Evolutionary conservation across 2,329 filamentous ascomycete species (phyloP).

Genomic region (Trichoderma koningii): DNA sequence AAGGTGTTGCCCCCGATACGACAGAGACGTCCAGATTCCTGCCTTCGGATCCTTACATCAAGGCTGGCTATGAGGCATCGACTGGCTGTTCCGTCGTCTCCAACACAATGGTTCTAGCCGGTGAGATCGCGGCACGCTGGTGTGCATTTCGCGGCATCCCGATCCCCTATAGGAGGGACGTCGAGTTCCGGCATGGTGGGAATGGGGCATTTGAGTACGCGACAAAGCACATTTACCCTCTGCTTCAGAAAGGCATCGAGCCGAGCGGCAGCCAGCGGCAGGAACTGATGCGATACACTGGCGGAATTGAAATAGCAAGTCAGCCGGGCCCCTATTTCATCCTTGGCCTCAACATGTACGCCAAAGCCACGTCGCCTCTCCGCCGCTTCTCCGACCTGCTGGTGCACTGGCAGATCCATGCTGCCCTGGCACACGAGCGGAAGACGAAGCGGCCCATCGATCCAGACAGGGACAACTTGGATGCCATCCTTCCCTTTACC

Average conservation of each 20-base stretch:
- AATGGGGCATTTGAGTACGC: conserved; percentile 43
- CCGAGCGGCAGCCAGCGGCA: conserved; percentile 39
- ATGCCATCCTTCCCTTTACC: conserved; percentile 51
- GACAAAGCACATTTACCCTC: conserved; percentile 41
- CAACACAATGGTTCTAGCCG: conserved; percentile 61
- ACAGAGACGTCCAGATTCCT: conserved; percentile 34
- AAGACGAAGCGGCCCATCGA: conserved; percentile 36
- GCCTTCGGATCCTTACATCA: conserved; percentile 55
- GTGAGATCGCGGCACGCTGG: conserved; percentile 63
- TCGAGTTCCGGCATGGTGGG: conserved; percentile 43
- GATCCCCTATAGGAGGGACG: conserved; percentile 59
- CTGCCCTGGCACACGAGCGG: conserved; percentile 53
- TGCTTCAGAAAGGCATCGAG: conserved; percentile 38
- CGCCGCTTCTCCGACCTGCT: conserved; percentile 65
- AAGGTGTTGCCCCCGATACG: conserved; percentile 35
- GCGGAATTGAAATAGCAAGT: conserved; percentile 55
- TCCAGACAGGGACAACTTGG: conserved; percentile 35
- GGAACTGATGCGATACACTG: conserved; percentile 42
- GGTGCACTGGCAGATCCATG: conserved; percentile 68
- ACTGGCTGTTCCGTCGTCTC: conserved; percentile 41
- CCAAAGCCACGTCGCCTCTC: conserved; percentile 67
- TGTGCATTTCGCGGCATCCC: conserved; percentile 59
- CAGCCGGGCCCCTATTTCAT: conserved; percentile 57
- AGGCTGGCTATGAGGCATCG: conserved; percentile 38
- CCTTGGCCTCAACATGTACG: conserved; percentile 62